Conservation (phyloP, 169 alveolate species). For the Cryptosporidium andersoni region DNA sequence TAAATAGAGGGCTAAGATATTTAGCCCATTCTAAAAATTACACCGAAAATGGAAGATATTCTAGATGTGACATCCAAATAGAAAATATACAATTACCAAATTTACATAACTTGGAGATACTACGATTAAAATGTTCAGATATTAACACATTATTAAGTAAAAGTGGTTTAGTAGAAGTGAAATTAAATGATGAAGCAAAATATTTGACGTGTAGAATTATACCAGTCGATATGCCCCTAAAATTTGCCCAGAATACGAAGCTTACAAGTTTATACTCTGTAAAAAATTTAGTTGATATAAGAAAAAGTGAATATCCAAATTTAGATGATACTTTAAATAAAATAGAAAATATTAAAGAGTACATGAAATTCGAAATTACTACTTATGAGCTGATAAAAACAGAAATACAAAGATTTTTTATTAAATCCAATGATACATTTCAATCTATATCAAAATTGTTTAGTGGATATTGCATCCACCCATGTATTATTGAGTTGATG, state of each 20-base stretch:
- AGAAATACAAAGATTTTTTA: background rate
- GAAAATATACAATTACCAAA: background rate
- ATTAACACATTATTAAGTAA: too few relatives aligned
- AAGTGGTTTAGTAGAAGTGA: background rate
- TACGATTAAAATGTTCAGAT: too few relatives aligned
- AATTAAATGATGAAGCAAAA: background rate
- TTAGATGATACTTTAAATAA: background rate
- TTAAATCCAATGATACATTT: conserved; percentile 2
- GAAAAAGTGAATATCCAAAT: too few relatives aligned
- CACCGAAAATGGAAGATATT: conserved; percentile 34
- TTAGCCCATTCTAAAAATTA: conserved; percentile 10
- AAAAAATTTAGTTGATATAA: too few relatives aligned
- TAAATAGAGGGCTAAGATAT: conserved; percentile 46
- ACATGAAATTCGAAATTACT: conserved; percentile 1
- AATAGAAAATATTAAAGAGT: background rate
- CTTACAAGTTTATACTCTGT: too few relatives aligned
- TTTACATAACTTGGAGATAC: background rate
- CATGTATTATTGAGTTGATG: conserved; percentile 18
- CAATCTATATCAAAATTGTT: conserved; percentile 41
- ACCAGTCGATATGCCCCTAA: too few relatives aligned
- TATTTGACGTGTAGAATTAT: too few relatives aligned
- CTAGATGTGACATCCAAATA: conserved; percentile 4
- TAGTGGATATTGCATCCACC: conserved; percentile 59
- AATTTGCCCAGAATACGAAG: too few relatives aligned
- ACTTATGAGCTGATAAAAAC: background rate